Percentiles rank a stretch among this genome's conserved stretches.
Conservation (phyloP, 306 rosid species). For the Bauhinia variegata region DNA sequence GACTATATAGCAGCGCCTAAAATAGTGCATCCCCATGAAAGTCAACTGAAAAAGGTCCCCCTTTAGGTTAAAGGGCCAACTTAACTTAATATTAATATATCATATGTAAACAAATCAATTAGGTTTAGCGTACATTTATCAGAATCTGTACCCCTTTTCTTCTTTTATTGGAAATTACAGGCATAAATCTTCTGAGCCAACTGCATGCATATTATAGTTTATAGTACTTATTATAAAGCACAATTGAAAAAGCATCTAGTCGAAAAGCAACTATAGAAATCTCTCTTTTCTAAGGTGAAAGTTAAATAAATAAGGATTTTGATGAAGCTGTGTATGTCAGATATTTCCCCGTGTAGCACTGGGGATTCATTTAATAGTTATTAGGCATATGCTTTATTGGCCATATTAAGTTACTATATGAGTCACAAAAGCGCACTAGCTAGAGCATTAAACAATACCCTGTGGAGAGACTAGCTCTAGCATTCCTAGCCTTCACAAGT, state of each 20-base stretch:
- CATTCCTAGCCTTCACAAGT: constrained; percentile 46
- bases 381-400: not conserved
- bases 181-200: not conserved
- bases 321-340: constrained; percentile 31
- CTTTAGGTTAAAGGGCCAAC: constrained; percentile 37
- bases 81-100: not conserved
- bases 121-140: constrained; percentile 7
- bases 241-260: constrained; percentile 32
- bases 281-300: constrained; percentile 20
- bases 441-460: constrained; percentile 11
- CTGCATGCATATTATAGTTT: not conserved
- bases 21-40: constrained; percentile 2
- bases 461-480: constrained; percentile 26
- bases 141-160: constrained; percentile 6
- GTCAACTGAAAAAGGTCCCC: constrained; percentile 42
- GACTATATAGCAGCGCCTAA: not conserved
- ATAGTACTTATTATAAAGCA: constrained; percentile 20
- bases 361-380: constrained; percentile 31
- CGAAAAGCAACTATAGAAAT: constrained; percentile 15
- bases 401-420: constrained; percentile 4
- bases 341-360: constrained; percentile 14
- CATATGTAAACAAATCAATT: constrained; percentile 17
- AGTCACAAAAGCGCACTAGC: constrained; percentile 23
- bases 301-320: constrained; percentile 16
- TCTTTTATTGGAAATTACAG: constrained; percentile 5